Evolutionary conservation across 768 basidiomycete genomes (phyloP), one percentile per base, ranked within the genome.

Genomic region (Gyrodon lividus): DNA sequence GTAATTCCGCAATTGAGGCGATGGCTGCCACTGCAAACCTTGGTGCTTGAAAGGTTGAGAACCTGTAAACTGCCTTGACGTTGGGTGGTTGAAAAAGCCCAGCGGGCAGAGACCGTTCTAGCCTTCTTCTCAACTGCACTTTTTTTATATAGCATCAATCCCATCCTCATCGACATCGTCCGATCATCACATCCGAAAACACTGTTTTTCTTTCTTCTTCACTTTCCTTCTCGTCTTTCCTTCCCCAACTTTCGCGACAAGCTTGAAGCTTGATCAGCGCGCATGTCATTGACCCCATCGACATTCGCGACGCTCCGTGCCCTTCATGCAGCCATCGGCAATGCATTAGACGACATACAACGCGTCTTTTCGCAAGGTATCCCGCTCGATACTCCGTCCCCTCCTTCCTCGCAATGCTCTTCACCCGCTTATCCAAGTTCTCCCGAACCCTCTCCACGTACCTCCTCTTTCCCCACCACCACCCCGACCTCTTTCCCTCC

Each of bases 261-360:
- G 13, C 2, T 17, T 31, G 58, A 56, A 49, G 13, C 2, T 17
- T 31, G 58, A 56, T 46, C 49, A 8, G 17, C 54, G 26, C 13
- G 22, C 54, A 66, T 66, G 64, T 46, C 64, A 8, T 52, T 59
- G 37, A 37, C 67, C 56, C 80, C 80, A 58, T 61, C 72, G 81
- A 84, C 87, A 46, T 82, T 89, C 58, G 74, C 82, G 26, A 74
- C 77, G 48, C 77, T 89, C 48, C 79, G 80, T 41, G 78, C 81
- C 30, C 78, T 89, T 38, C 81, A 87, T 55, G 68, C 77, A 55
- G 78, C 89, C 61, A 78, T 89, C 58, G 83, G 81, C 59, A 75
- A 84, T 57, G 85, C 86, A 22, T 69, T 89, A 55, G 77, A 82
- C 67, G 83, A 86, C 58, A 84, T 89, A 14, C 81, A 87, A 65